Base-by-base conservation (phyloP, 208 protist genomes). In the Crithidia bombi region DNA sequence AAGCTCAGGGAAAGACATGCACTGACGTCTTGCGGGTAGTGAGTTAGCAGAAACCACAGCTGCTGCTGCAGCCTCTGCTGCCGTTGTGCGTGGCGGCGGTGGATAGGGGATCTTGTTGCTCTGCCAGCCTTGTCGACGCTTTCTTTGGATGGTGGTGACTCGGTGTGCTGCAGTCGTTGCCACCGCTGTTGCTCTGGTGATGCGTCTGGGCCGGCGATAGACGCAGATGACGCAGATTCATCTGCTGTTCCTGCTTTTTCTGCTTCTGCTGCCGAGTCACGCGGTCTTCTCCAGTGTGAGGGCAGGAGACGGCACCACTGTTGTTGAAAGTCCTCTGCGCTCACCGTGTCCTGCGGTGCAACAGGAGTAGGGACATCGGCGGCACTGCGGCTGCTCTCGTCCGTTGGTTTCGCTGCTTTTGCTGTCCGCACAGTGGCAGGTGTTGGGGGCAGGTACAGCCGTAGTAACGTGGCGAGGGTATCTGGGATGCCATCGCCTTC, bases 21-120 rank as follows among this genome's bases (percentile, higher is more conserved):
- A 49, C 64, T 71, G 12, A 50, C 71, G 39, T 77, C 71, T 7
- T 21, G 64, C 14, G 71, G 71, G 65, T 77, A 66, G 35, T 66
- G 43, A 4, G 39, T 44, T 0, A 71, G 56, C 3, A 71, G 57
- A 25, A 59, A 61, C 63, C 47, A 62, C 38, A 77, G 65, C 36
- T 58, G 50, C 17, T 35, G 2, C 3, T 47, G 47, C 15, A 23
- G 3, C n/a, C 1, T 46, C 15, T 12, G 36, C 28, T 23, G 26
- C 11, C 35, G 9, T 17, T 46, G 21, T 35, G 35, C 9, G n/a
- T 23, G 11, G 4, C 54, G 47, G 25, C 19, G 58, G 12, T 62
- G n/a, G 7, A 21, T 6, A 6, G 43, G 4, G 19, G 43, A 6
- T 21, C 26, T 62, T 3, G 6, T 12, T 41, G n/a, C n/a, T n/a